A percentile compares a stretch with the other conserved stretches of the same genome.
phyloP scores from a whole-genome alignment of 495 filamentous ascomycete genomes.

The Hypoxylon fuscum region DNA sequence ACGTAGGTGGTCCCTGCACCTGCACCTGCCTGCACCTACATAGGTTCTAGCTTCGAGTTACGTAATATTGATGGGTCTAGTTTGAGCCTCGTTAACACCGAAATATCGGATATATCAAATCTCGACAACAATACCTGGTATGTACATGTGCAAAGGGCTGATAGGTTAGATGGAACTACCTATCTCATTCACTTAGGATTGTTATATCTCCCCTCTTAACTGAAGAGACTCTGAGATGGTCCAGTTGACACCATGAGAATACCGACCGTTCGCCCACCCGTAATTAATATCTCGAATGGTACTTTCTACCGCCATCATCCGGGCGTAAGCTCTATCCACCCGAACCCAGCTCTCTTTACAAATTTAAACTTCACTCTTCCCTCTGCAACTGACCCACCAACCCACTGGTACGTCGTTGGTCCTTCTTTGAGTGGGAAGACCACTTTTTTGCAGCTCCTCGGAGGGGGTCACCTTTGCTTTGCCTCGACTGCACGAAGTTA shows the following conservation, averaged over 20 bases:
- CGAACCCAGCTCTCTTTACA: conserved; percentile 73
- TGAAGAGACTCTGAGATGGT: conserved; percentile 1
- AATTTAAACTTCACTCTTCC: conserved; percentile 72
- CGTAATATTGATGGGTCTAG: conserved; percentile 16
- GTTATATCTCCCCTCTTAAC: no score
- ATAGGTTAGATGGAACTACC: no score
- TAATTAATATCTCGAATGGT: conserved; percentile 76
- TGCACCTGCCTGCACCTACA: not conserved
- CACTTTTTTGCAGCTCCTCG: conserved; percentile 76
- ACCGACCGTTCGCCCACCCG: conserved; percentile 54
- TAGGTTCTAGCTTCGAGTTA: conserved; percentile 2
- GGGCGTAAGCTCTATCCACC: conserved; percentile 51
- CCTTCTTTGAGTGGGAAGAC: conserved; percentile 76
- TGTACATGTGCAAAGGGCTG: no score
- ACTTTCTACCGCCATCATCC: conserved; percentile 87
- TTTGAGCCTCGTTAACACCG: conserved; percentile 23
- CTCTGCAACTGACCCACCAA: conserved; percentile 51
- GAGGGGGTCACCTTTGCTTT: conserved; percentile 74
- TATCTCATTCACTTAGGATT: no score
- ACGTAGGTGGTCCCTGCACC: conserved; percentile 30
- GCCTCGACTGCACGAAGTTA: conserved; percentile 77
- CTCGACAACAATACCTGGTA: not conserved
- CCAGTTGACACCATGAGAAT: conserved; percentile 48
- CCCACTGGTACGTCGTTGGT: conserved; percentile 81
- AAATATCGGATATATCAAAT: conserved; percentile 22